Percentiles rank a stretch among this genome's conserved stretches.
phyloP scores from a whole-genome alignment of 768 basidiomycete species.

The Trametes meyenii region DNA sequence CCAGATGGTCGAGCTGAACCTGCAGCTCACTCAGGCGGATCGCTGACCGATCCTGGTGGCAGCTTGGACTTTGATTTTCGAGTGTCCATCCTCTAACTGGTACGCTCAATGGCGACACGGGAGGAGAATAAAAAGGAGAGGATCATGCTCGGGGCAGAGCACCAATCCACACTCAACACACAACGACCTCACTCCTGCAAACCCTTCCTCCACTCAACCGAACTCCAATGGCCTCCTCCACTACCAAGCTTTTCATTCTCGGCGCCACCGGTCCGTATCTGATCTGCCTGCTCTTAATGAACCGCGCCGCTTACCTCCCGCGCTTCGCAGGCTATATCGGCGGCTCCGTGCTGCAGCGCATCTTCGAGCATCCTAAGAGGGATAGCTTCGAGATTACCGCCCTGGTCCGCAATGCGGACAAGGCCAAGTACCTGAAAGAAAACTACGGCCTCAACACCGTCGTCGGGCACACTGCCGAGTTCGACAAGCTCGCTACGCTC shows the following conservation, averaged over 20 bases:
- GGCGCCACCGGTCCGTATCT: conserved; percentile 44
- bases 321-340: conserved; percentile 51
- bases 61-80: not conserved
- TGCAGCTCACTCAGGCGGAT: not conserved
- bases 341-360: conserved; percentile 51
- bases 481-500: conserved; percentile 39
- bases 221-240: conserved; percentile 18
- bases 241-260: conserved; percentile 44
- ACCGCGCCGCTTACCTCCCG: not conserved
- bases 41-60: not conserved
- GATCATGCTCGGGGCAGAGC: no score
- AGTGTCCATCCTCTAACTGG: no score
- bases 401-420: conserved; percentile 9
- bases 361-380: conserved; percentile 42
- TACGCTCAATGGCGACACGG: no score
- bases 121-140: no score
- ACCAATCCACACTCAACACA: not conserved
- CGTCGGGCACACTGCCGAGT: conserved; percentile 35
- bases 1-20: not conserved
- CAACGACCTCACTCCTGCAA: not conserved
- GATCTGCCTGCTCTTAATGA: not conserved
- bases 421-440: conserved; percentile 11
- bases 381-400: conserved; percentile 9
- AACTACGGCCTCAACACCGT: conserved; percentile 28
- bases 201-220: not conserved